A percentile compares a stretch with the other conserved stretches of the same genome.
Conservation (phyloP, 495 filamentous ascomycete genomes). For the Zalerion maritima region DNA sequence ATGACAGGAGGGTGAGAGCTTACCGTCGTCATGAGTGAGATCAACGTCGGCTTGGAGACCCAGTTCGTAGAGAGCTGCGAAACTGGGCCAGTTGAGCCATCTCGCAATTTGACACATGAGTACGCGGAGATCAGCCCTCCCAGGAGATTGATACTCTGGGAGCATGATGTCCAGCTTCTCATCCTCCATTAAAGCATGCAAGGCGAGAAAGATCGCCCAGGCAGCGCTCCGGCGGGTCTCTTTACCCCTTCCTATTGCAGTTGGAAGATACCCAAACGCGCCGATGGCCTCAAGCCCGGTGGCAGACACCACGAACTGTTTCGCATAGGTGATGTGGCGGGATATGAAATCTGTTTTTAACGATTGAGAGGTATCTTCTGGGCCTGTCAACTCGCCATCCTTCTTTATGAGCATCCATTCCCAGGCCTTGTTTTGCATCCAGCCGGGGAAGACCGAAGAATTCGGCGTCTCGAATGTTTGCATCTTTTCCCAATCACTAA, state of each 20-base stretch:
- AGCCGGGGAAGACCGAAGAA: conserved; percentile 44
- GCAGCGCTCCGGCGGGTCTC: conserved; percentile 43
- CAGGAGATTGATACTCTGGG: conserved; percentile 35
- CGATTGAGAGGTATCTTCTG: conserved; percentile 1
- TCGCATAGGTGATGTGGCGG: conserved; percentile 20
- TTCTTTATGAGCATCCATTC: conserved; percentile 54
- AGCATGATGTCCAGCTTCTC: conserved; percentile 63
- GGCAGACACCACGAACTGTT: conserved; percentile 44
- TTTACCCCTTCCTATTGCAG: conserved; percentile 35
- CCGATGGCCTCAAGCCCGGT: conserved; percentile 36
- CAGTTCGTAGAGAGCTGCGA: conserved; percentile 56
- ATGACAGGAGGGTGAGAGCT: not conserved
- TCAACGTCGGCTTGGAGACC: conserved; percentile 40
- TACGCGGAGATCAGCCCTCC: conserved; percentile 43
- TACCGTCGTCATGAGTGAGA: conserved; percentile 14
- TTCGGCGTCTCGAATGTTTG: conserved; percentile 21
- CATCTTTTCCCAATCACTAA: conserved; percentile 24
- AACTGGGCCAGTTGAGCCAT: conserved; percentile 75
- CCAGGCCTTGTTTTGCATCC: conserved; percentile 58
- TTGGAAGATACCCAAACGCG: conserved; percentile 45
- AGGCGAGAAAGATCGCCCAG: conserved; percentile 53
- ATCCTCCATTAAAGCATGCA: conserved; percentile 81
- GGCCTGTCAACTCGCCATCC: conserved; percentile 8
- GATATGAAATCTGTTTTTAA: conserved; percentile 28
- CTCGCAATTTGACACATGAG: conserved; percentile 64